Conservation (phyloP, 352 stramenopile genomes). For the Globisporangium yorkense region DNA sequence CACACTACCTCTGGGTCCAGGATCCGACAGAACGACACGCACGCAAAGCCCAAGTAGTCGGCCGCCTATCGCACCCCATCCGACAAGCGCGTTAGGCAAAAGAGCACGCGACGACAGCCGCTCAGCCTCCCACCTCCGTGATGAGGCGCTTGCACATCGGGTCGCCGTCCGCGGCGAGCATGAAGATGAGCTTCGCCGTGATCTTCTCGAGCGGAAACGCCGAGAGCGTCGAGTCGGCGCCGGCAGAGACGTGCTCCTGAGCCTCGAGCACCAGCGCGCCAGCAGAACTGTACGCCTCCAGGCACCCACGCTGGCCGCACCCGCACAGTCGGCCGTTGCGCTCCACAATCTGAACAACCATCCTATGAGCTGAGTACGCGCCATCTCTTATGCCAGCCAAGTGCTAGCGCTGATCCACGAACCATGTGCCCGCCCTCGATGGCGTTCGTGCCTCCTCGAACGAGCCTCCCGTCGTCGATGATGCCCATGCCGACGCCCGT, state of each 20-base stretch:
- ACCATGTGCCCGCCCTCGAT: slow-evolving; percentile 83
- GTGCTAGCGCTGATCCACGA: slow-evolving; percentile 4
- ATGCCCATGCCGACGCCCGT: slow-evolving; percentile 70
- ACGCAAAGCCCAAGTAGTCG: slow-evolving; percentile 80
- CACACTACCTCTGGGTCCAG: slow-evolving; percentile 63
- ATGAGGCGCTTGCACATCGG: slow-evolving; percentile 65
- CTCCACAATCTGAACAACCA: slow-evolving; percentile 61
- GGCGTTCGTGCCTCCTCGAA: slow-evolving; percentile 56
- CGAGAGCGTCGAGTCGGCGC: slow-evolving; percentile 41
- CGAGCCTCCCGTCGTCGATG: slow-evolving; percentile 54
- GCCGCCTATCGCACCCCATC: slow-evolving; percentile 30
- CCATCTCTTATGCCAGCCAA: neutral
- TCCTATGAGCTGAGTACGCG: neutral
- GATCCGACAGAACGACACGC: slow-evolving; percentile 70
- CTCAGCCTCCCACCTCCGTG: slow-evolving; percentile 30
- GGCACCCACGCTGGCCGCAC: slow-evolving; percentile 66
- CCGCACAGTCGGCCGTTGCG: slow-evolving; percentile 69
- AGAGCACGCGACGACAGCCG: neutral
- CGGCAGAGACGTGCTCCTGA: slow-evolving; percentile 60
- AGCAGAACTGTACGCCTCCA: slow-evolving; percentile 78
- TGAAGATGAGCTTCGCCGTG: slow-evolving; percentile 68
- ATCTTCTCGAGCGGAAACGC: slow-evolving; percentile 40
- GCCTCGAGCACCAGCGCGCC: slow-evolving; percentile 54
- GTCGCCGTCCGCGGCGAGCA: slow-evolving; percentile 57
- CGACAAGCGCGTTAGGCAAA: neutral